These are phyloP conservation scores for Incumbomyces delicatus DNA, from an alignment of 2,329 filamentous ascomycete species.

Conservation along the genomic window DNA sequence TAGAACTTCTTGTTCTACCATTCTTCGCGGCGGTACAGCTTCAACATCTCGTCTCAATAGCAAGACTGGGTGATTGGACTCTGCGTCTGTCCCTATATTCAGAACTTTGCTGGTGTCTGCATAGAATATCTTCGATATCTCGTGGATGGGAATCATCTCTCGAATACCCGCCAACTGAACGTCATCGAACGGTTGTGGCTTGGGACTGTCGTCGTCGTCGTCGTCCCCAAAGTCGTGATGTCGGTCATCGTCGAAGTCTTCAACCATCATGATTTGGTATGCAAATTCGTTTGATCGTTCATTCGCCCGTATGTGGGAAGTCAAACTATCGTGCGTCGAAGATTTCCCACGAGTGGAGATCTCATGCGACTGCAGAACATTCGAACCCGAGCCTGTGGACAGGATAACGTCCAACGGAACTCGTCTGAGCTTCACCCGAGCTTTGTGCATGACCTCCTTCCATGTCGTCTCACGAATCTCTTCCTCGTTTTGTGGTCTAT, in stretches of 20 bases:
- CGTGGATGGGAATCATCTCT: constrained; percentile 58
- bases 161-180: constrained; percentile 54
- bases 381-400: constrained; percentile 18
- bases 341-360: constrained; percentile 7
- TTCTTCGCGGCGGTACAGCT: constrained; percentile 51
- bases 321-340: background rate
- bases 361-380: constrained; percentile 27
- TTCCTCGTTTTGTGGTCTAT: constrained; percentile 47
- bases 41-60: constrained; percentile 62
- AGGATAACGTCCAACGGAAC: constrained; percentile 49
- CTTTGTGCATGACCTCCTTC: constrained; percentile 96
- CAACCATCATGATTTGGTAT: constrained; percentile 72
- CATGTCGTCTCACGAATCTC: constrained; percentile 62
- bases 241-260: constrained; percentile 66
- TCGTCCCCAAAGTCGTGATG: constrained; percentile 58
- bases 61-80: constrained; percentile 63
- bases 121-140: constrained; percentile 86
- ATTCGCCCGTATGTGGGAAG: constrained; percentile 28
- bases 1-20: constrained; percentile 39
- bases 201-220: constrained; percentile 49
- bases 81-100: constrained; percentile 63
- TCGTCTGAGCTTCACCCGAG: constrained; percentile 67
- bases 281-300: constrained; percentile 54
- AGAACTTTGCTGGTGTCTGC: constrained; percentile 82
- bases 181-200: constrained; percentile 51